Evolutionary conservation across 2,329 filamentous ascomycete species (phyloP), one percentile per base, ranked within the genome.

Genomic region (Pseudogymnoascus sp.): DNA sequence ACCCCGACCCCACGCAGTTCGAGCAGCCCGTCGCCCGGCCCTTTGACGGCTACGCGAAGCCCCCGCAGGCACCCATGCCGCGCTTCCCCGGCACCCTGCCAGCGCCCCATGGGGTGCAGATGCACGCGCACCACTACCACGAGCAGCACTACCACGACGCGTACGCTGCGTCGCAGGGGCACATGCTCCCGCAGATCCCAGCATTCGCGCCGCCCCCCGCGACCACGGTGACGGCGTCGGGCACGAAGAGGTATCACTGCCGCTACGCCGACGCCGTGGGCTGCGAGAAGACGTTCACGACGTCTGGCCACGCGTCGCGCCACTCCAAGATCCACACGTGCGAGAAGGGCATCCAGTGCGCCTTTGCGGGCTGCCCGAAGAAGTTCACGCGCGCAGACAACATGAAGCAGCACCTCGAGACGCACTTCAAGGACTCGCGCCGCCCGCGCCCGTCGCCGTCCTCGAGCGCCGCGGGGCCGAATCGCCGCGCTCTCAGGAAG

Each of bases 301-400:
- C 90, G 2, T 93, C 90, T 0, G 90, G 90, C 47, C 90, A 93
- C 70, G 89, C 90, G n/a, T 91, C 90, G 47, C 86, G 90, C 42
- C 90, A 93, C 74, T 89, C 89, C 65, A 92, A 92, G 75, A 92
- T 91, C 71, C 90, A 93, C 78, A 91, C 88, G 1, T 88, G 88
- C 59, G 89, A 91, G 75, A 93, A 93, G 77, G 86, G 86, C 13
- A 87, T 91, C 21, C 83, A 81, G 38, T 87, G 85, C 76, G 81
- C 86, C 33, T 89, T 82, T 70, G 77, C 81, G 0, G 87, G 37
- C 1, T 93, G 89, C 78, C 83, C 85, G 74, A 91, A 91, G 77
- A 89, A 88, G 71, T 93, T 93, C 70, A 91, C 88, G 10, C 87
- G 89, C 67, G 86, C 88, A 69, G 89, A 93, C 79, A 93, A 93